A percentile compares a stretch with the other conserved stretches of the same genome.
Conservation (phyloP, 768 basidiomycete genomes). For the Royoungia palumana region DNA sequence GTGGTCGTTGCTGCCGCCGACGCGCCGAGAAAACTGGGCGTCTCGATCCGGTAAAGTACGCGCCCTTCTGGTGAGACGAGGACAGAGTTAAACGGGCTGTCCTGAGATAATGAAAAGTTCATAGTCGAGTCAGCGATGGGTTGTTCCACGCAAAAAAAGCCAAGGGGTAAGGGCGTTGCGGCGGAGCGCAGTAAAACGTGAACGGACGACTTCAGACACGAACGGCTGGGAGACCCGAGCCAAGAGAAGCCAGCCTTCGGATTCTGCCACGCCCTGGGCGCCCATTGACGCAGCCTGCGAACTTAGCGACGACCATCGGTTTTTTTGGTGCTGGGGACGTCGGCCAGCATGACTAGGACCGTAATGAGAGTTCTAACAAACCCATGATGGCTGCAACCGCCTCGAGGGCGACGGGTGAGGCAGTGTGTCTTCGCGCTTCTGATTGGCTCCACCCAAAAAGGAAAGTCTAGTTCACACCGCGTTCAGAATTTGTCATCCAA, state of each 20-base stretch:
- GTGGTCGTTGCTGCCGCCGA: slow-evolving; percentile 19
- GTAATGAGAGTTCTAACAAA: not conserved
- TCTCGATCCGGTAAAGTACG: slow-evolving; percentile 29
- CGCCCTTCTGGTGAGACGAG: slow-evolving; percentile 31
- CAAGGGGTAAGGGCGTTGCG: slow-evolving; percentile 4
- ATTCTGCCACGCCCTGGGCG: slow-evolving; percentile 34
- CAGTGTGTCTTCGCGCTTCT: slow-evolving; percentile 23
- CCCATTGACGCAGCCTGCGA: slow-evolving; percentile 9
- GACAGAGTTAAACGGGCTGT: slow-evolving; percentile 32
- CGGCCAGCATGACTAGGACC: not conserved
- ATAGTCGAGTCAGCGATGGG: slow-evolving; percentile 5
- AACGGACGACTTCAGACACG: slow-evolving; percentile 9
- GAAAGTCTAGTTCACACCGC: not conserved
- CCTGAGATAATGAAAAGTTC: slow-evolving; percentile 32
- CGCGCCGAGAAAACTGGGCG: slow-evolving; percentile 14
- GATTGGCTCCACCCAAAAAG: slow-evolving; percentile 22
- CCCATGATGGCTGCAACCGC: slow-evolving; percentile 15
- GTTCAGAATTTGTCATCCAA: not conserved
- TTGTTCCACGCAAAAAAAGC: too few species aligned
- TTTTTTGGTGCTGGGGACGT: slow-evolving; percentile 2
- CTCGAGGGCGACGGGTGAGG: slow-evolving; percentile 20
- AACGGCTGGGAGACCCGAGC: slow-evolving; percentile 18
- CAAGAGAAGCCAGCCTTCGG: slow-evolving; percentile 26
- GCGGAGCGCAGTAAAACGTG: slow-evolving; percentile 5
- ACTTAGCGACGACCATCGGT: slow-evolving; percentile 1